Evolutionary conservation across 805 yeast species (phyloP).

Genomic region (Wickerhamiella musiphila): DNA sequence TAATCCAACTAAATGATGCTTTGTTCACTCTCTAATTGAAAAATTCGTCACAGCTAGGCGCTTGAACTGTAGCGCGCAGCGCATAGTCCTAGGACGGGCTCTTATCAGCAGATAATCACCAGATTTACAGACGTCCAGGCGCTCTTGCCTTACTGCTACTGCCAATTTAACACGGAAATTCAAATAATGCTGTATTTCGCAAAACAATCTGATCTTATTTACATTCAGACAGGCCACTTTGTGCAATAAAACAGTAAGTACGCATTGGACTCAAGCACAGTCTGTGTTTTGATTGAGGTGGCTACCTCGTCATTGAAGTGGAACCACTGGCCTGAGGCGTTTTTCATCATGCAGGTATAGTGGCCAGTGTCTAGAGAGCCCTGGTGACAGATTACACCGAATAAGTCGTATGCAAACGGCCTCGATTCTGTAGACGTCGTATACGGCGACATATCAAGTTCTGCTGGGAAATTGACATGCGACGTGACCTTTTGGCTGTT

Average conservation of each 20-base stretch:
- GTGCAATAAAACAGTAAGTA: slow-evolving; percentile 42
- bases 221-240: slow-evolving; percentile 12
- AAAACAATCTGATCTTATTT: neutral
- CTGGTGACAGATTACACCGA: slow-evolving; percentile 72
- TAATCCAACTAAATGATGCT: too few species aligned
- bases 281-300: slow-evolving; percentile 41
- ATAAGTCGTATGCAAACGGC: slow-evolving; percentile 54
- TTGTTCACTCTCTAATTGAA: too few species aligned
- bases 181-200: too few species aligned
- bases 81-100: too few species aligned
- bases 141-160: too few species aligned
- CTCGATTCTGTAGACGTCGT: slow-evolving; percentile 9
- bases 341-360: slow-evolving; percentile 62
- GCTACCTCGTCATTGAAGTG: slow-evolving; percentile 81
- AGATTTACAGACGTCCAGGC: too few species aligned
- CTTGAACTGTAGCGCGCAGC: neutral
- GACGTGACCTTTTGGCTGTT: slow-evolving; percentile 52
- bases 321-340: slow-evolving; percentile 40
- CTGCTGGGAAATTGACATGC: slow-evolving; percentile 54
- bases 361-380: slow-evolving; percentile 96
- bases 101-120: too few species aligned
- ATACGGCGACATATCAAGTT: slow-evolving; percentile 54
- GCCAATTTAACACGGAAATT: too few species aligned
- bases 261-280: slow-evolving; percentile 57
- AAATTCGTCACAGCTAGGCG: too few species aligned